These are phyloP conservation scores for Fusarium robinianum DNA, from an alignment of 2,329 filamentous ascomycete genomes.

Conservation along the genomic window DNA sequence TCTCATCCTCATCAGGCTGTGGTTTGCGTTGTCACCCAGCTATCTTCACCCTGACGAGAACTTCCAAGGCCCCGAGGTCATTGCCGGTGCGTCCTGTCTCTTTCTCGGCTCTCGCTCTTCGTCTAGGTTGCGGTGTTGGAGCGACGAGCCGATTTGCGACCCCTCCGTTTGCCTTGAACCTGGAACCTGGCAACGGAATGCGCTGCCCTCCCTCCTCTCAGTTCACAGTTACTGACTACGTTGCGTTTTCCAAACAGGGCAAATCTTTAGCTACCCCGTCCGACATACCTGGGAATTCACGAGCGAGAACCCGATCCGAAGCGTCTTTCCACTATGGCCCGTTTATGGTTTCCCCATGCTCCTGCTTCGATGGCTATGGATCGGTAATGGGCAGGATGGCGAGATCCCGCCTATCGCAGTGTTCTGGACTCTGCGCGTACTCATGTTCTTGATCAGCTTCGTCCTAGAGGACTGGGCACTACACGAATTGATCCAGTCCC, in stretches of 20 bases:
- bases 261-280: constrained; percentile 90
- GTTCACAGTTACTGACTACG: constrained; percentile 16
- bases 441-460: constrained; percentile 96
- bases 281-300: constrained; percentile 97
- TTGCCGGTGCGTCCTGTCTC: constrained; percentile 72
- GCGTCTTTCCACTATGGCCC: constrained; percentile 95
- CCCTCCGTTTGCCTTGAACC: not conserved
- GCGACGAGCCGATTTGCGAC: too few relatives aligned
- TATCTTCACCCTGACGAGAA: constrained; percentile 99
- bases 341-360: constrained; percentile 94
- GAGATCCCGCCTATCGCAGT: constrained; percentile 82
- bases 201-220: not conserved
- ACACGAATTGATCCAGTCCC: constrained; percentile 82
- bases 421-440: constrained; percentile 83
- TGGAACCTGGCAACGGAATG: too few relatives aligned
- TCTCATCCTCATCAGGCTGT: constrained; percentile 83
- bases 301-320: constrained; percentile 83
- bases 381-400: constrained; percentile 76
- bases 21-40: constrained; percentile 91
- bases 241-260: constrained; percentile 58
- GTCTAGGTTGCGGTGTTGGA: too few relatives aligned
- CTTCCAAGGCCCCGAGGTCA: constrained; percentile 97
- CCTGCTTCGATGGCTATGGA: constrained; percentile 88
- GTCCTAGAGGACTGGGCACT: constrained; percentile 98
- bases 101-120: constrained; percentile 1